Percentiles rank a stretch among this genome's conserved stretches.
Evolutionary conservation across 1,139 yeast genomes (phyloP).

Genomic region (Pichia sp.): DNA sequence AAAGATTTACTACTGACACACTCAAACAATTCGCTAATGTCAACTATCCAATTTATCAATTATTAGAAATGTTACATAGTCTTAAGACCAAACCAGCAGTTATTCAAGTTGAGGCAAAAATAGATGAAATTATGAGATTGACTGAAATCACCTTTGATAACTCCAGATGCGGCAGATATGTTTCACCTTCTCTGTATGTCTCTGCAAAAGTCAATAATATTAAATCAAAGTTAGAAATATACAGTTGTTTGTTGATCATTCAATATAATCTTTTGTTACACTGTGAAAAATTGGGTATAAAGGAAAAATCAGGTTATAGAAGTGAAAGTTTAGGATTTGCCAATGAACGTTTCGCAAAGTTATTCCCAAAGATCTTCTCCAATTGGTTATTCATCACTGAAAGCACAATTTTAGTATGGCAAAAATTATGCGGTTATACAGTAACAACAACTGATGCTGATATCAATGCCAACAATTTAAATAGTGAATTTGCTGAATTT

Average conservation of each 20-base stretch:
- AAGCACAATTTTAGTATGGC: constrained; percentile 4
- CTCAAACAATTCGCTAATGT: constrained; percentile 20
- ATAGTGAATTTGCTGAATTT: background rate
- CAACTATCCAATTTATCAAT: constrained; percentile 8
- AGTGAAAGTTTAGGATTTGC: background rate
- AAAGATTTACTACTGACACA: constrained; percentile 19
- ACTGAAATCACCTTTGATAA: background rate
- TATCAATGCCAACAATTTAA: background rate
- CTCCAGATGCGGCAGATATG: background rate
- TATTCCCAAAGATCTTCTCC: constrained; percentile 3
- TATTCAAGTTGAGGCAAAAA: constrained; percentile 14
- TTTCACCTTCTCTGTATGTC: background rate
- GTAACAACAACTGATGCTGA: background rate
- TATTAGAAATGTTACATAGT: constrained; percentile 23
- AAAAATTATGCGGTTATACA: background rate
- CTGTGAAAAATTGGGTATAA: constrained; percentile 6
- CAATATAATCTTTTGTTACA: constrained; percentile 12
- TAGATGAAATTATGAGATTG: constrained; percentile 8
- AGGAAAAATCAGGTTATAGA: background rate
- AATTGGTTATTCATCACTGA: constrained; percentile 7
- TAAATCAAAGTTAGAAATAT: constrained; percentile 2
- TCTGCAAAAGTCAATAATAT: constrained; percentile 1
- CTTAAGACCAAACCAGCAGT: constrained; percentile 18
- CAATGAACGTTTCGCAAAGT: background rate
- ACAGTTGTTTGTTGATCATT: constrained; percentile 4